A percentile compares a stretch with the other conserved stretches of the same genome.
Conservation (phyloP, 805 yeast species). For the Hanseniaspora occidentalis region DNA sequence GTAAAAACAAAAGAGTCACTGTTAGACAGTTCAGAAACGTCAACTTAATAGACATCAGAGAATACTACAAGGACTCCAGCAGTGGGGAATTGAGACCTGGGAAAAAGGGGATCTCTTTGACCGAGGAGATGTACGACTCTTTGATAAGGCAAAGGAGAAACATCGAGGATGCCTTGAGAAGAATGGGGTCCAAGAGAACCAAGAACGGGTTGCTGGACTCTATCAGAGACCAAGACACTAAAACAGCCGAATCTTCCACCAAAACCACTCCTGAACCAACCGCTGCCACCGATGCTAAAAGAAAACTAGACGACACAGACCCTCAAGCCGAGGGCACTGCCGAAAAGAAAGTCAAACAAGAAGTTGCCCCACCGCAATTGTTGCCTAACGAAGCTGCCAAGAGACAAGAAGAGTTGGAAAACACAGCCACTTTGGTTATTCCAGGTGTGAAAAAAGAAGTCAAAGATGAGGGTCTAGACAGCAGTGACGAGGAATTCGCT, state of each 20-base stretch:
- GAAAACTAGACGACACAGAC: slow-evolving; percentile 7
- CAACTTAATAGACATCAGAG: slow-evolving; percentile 71
- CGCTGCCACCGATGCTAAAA: slow-evolving; percentile 5
- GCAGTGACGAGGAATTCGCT: slow-evolving; percentile 25
- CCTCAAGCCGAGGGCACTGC: slow-evolving; percentile 7
- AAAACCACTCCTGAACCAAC: slow-evolving; percentile 5
- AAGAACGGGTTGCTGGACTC: slow-evolving; percentile 19
- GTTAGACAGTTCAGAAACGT: slow-evolving; percentile 60
- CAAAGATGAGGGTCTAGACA: slow-evolving; percentile 11
- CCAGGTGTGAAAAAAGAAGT: slow-evolving; percentile 14
- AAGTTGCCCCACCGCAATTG: slow-evolving; percentile 24
- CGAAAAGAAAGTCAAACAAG: slow-evolving; percentile 16
- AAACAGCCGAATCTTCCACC: too few relatives aligned
- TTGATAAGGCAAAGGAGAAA: slow-evolving; percentile 23
- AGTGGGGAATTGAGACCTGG: slow-evolving; percentile 65
- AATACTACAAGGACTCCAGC: slow-evolving; percentile 51
- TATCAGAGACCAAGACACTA: background rate
- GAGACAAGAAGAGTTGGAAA: slow-evolving; percentile 22
- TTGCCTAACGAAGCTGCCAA: slow-evolving; percentile 20
- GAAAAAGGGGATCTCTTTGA: slow-evolving; percentile 41
- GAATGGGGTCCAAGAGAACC: slow-evolving; percentile 25
- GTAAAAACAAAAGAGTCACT: slow-evolving; percentile 54
- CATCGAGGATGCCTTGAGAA: slow-evolving; percentile 25
- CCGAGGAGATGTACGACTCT: slow-evolving; percentile 26
- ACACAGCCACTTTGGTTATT: slow-evolving; percentile 19